Conservation (phyloP, 169 alveolate species). For the Theileria luwenshuni region DNA sequence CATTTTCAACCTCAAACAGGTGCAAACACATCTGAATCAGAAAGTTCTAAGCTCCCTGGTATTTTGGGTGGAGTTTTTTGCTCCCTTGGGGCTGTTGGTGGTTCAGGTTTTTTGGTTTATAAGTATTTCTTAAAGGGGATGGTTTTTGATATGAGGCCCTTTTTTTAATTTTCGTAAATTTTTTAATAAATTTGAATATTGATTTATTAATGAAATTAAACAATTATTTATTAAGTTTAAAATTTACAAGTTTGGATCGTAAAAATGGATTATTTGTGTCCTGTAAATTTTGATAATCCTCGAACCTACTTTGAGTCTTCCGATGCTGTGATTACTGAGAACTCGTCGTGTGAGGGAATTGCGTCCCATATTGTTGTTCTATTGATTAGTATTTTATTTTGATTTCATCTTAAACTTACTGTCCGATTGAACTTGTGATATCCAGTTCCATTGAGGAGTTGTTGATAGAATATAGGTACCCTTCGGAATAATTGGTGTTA, state of each 20-base stretch:
- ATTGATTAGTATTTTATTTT: not conserved
- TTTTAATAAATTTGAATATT: too few species aligned
- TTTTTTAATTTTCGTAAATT: too few species aligned
- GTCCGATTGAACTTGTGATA: constrained; percentile 17
- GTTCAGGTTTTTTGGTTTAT: not conserved
- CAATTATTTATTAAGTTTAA: too few species aligned
- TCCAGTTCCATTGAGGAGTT: constrained; percentile 31
- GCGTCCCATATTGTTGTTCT: constrained; percentile 42
- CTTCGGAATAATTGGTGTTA: constrained; percentile 26
- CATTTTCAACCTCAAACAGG: too few species aligned
- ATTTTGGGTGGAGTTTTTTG: not conserved
- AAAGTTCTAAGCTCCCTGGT: not conserved
- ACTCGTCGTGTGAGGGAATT: constrained; percentile 27
- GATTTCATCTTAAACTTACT: not conserved
- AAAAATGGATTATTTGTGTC: constrained; percentile 23
- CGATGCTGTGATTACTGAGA: constrained; percentile 23
- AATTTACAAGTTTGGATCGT: constrained; percentile 20
- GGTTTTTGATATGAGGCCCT: too few species aligned
- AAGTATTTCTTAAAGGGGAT: too few species aligned
- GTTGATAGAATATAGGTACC: constrained; percentile 20
- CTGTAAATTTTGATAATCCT: not conserved
- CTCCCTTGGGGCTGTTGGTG: not conserved
- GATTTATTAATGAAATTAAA: too few species aligned
- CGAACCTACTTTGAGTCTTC: constrained; percentile 30
- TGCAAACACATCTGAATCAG: not conserved